phyloP scores from a whole-genome alignment of 805 yeast species.

The Cyberlindnera misumaiensis region DNA sequence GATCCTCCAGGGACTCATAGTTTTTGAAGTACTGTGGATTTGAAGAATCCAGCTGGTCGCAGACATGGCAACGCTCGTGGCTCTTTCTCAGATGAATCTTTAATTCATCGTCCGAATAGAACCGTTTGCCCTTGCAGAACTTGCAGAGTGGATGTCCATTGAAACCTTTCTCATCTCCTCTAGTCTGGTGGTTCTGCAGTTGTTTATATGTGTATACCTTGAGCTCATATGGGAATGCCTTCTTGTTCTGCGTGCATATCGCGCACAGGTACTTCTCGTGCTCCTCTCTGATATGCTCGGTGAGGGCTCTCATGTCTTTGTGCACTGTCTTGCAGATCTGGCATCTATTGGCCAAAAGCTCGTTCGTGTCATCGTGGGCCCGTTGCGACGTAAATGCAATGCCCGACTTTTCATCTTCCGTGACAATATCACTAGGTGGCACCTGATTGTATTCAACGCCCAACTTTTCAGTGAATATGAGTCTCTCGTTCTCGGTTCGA shows the following conservation, averaged over 20 bases:
- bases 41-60: conserved; percentile 61
- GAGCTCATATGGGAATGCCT: conserved; percentile 70
- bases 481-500: conserved; percentile 55
- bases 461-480: conserved; percentile 51
- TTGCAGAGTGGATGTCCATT: conserved; percentile 85
- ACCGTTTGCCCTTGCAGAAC: conserved; percentile 66
- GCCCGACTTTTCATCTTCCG: conserved; percentile 39
- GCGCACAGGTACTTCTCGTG: conserved; percentile 67
- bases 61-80: conserved; percentile 87
- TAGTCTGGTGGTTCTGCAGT: conserved; percentile 60
- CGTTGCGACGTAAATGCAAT: conserved; percentile 51
- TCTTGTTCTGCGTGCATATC: conserved; percentile 71
- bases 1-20: conserved; percentile 67
- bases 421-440: conserved; percentile 22
- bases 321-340: conserved; percentile 32
- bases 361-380: conserved; percentile 42
- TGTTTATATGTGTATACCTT: conserved; percentile 52
- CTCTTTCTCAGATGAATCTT: conserved; percentile 71
- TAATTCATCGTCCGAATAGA: conserved; percentile 85
- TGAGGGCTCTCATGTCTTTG: conserved; percentile 47
- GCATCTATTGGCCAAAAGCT: conserved; percentile 51
- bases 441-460: conserved; percentile 33
- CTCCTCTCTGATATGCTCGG: conserved; percentile 54
- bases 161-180: conserved; percentile 76
- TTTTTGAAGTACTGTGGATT: conserved; percentile 71